Evolutionary conservation across 768 basidiomycete genomes (phyloP).

Genomic region (Termitomyces sp.): DNA sequence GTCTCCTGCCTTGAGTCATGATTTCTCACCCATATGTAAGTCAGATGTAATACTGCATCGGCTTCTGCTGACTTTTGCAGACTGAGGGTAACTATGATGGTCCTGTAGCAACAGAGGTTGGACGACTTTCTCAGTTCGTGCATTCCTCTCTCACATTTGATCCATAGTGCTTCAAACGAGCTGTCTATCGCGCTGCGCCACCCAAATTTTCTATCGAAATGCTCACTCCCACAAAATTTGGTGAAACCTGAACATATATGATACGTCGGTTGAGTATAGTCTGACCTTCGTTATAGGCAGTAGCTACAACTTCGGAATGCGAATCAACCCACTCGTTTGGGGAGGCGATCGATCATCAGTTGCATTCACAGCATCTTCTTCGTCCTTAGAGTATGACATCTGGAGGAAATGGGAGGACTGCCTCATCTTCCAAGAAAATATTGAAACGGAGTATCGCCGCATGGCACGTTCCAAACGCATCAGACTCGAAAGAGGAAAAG

Average conservation of each 20-base stretch:
- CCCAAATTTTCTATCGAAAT: slow-evolving; percentile 55
- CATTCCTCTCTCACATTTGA: neutral
- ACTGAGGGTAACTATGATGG: slow-evolving; percentile 9
- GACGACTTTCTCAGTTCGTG: neutral
- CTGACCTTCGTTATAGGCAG: slow-evolving; percentile 33
- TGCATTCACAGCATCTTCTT: slow-evolving; percentile 29
- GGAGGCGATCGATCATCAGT: slow-evolving; percentile 35
- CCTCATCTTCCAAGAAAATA: slow-evolving; percentile 64
- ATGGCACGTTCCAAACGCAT: slow-evolving; percentile 65
- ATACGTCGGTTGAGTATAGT: neutral
- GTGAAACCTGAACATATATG: slow-evolving; percentile 26
- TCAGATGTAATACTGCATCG: neutral
- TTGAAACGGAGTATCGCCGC: slow-evolving; percentile 62
- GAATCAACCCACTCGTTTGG: slow-evolving; percentile 41
- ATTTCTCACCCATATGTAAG: slow-evolving; percentile 2
- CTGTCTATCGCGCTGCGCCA: slow-evolving; percentile 58
- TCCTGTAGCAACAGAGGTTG: slow-evolving; percentile 9
- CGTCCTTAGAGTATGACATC: slow-evolving; percentile 54
- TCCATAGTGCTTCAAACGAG: slow-evolving; percentile 54
- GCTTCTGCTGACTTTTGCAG: slow-evolving; percentile 2
- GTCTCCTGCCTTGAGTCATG: slow-evolving; percentile 3
- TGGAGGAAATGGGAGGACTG: slow-evolving; percentile 86
- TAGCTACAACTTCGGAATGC: slow-evolving; percentile 59
- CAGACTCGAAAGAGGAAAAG: slow-evolving; percentile 68
- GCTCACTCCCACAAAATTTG: slow-evolving; percentile 54